Evolutionary conservation across 345 rosid genomes (phyloP).

Genomic region (Euphorbia pulcherrima): DNA sequence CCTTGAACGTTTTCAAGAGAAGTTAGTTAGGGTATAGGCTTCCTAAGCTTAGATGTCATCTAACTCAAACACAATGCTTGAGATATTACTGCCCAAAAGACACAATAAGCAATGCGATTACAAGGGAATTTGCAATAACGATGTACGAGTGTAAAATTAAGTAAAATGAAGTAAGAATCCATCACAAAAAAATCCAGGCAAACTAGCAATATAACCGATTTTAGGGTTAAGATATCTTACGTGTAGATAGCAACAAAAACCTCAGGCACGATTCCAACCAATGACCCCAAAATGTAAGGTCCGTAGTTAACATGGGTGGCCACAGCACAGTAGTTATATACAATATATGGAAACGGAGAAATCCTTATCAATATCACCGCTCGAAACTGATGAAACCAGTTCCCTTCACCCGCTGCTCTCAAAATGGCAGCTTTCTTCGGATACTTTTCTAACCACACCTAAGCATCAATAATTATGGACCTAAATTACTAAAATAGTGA

Average conservation of each 20-base stretch:
- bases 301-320: slow-evolving; percentile 79
- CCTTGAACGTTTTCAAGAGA: not conserved
- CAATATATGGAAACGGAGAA: slow-evolving; percentile 92
- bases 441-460: slow-evolving; percentile 87
- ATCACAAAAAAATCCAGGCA: slow-evolving; percentile 1
- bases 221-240: slow-evolving; percentile 34
- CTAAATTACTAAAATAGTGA: not conserved
- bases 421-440: slow-evolving; percentile 87
- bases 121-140: not conserved
- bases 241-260: slow-evolving; percentile 84
- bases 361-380: slow-evolving; percentile 85
- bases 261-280: slow-evolving; percentile 87
- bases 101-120: not conserved
- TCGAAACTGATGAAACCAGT: slow-evolving; percentile 89
- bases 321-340: slow-evolving; percentile 90
- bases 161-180: not conserved
- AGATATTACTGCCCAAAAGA: too few species aligned
- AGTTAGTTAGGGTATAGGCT: not conserved
- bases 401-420: slow-evolving; percentile 89
- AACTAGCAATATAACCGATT: not conserved
- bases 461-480: slow-evolving; percentile 15
- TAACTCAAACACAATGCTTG: not conserved
- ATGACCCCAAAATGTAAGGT: slow-evolving; percentile 83
- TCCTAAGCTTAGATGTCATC: not conserved
- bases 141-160: not conserved